Evolutionary conservation across 2,329 filamentous ascomycete species (phyloP).

Genomic region (Diaporthe eres): DNA sequence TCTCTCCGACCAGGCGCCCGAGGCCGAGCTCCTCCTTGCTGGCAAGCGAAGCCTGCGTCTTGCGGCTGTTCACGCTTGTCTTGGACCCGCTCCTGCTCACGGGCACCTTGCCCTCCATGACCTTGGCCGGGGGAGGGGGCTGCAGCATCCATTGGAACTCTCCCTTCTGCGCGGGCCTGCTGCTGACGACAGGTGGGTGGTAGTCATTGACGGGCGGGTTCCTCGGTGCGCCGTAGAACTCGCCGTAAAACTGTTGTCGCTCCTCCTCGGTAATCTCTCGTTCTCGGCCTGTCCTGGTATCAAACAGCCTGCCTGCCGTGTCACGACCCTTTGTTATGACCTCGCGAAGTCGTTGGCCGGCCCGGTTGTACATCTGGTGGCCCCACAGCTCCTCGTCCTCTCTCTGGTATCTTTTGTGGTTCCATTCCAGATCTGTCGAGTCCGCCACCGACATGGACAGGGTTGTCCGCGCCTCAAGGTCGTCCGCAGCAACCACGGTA

Average conservation of each 20-base stretch:
- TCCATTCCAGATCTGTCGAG: conserved; percentile 71
- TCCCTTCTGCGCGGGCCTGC: conserved; percentile 76
- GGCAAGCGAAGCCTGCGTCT: conserved; percentile 52
- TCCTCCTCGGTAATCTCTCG: conserved; percentile 65
- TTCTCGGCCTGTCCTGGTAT: conserved; percentile 65
- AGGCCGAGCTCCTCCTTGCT: conserved; percentile 57
- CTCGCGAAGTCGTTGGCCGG: conserved; percentile 70
- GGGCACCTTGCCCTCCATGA: conserved; percentile 90
- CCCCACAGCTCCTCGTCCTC: conserved; percentile 93
- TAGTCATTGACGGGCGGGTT: conserved; percentile 88
- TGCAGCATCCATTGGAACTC: conserved; percentile 94
- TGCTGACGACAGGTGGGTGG: conserved; percentile 87
- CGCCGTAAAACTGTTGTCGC: conserved; percentile 72
- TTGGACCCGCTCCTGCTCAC: conserved; percentile 75
- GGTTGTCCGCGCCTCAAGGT: conserved; percentile 57
- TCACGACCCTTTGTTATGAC: conserved; percentile 71
- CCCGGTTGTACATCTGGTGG: conserved; percentile 63
- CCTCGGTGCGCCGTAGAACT: conserved; percentile 72
- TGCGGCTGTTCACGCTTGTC: conserved; percentile 64
- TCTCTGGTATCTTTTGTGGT: conserved; percentile 83
- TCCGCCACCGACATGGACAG: conserved; percentile 53
- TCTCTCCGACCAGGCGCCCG: conserved; percentile 60
- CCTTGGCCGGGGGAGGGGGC: conserved; percentile 87
- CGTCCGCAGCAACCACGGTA: conserved; percentile 61
- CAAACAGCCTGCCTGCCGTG: conserved; percentile 68